Conservation (phyloP, 768 basidiomycete species). For the Chalciporus pseudorubinellus region DNA sequence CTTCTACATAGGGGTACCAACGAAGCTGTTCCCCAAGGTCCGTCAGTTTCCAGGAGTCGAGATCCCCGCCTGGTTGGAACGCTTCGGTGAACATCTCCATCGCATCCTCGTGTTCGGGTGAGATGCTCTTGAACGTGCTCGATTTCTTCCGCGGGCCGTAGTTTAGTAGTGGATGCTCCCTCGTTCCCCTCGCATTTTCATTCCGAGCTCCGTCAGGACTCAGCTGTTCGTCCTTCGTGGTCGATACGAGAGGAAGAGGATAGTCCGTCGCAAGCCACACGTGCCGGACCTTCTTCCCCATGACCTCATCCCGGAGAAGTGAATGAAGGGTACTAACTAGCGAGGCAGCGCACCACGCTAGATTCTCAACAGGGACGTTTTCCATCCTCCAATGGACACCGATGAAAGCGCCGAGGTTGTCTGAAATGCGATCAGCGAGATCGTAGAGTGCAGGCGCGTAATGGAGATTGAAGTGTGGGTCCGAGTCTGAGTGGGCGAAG, state of each 20-base stretch:
- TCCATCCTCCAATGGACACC: slow-evolving; percentile 62
- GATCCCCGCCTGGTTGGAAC: slow-evolving; percentile 41
- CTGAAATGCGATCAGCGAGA: slow-evolving; percentile 38
- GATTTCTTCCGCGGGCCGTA: slow-evolving; percentile 30
- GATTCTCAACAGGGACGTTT: slow-evolving; percentile 39
- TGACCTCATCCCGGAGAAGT: slow-evolving; percentile 31
- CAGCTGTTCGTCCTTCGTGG: neutral
- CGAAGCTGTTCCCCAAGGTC: slow-evolving; percentile 39
- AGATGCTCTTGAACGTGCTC: slow-evolving; percentile 47
- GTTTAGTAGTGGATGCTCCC: neutral
- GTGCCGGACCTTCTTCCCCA: slow-evolving; percentile 32
- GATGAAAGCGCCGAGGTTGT: slow-evolving; percentile 39
- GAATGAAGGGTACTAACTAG: slow-evolving; percentile 44
- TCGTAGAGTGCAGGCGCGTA: slow-evolving; percentile 44
- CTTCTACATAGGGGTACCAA: slow-evolving; percentile 22
- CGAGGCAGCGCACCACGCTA: slow-evolving; percentile 48
- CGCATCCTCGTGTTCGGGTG: slow-evolving; percentile 44
- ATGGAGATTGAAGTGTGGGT: slow-evolving; percentile 25
- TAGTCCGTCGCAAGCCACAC: slow-evolving; percentile 62
- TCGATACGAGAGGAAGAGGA: slow-evolving; percentile 25
- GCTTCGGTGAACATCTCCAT: slow-evolving; percentile 42
- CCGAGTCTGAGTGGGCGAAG: slow-evolving; percentile 24
- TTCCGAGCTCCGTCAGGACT: slow-evolving; percentile 16
- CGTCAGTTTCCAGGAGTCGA: slow-evolving; percentile 42
- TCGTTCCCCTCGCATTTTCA: neutral